Base-by-base conservation (phyloP, 176 grass and related monocot genomes). In the Canna indica region DNA sequence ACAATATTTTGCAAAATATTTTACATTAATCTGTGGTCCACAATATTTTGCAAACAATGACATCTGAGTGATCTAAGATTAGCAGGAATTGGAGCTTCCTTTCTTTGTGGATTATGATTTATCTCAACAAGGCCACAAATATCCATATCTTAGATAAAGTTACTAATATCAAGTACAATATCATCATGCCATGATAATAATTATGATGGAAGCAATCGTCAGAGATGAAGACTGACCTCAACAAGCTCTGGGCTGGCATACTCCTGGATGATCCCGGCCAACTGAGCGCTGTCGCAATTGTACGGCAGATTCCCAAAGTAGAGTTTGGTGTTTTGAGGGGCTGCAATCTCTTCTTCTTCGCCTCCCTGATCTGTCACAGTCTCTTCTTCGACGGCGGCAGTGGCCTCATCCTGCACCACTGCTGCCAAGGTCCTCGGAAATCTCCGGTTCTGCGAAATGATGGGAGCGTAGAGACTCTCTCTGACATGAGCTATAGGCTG, bases 281-380 rank as follows among this genome's bases (percentile, higher is more conserved):
- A 81, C 57, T 76, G 84, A 14, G 94, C 82, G 61, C 94, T 97
- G 84, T 92, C 89, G 74, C 94, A 97, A 59, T 92, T 97, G 80
- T 97, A 97, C 17, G 94, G 89, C 46, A 97, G 76, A 64, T 97
- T 97, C 10, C 94, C 94, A 63, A 97, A 87, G 77, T 97, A 97
- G 0, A 97, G 76, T 60, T 97, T 97, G 26, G 88, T 97, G 35
- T 73, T 65, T 27, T 78, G 68, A 12, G 33, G 8, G 24, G 59
- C 20, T 14, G 31, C 4, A 20, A 24, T 7, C 30, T 46, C 78
- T 25, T 20, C 69, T 17, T 4, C 33, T 5, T 32, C 56, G 36
- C 70, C 45, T 1, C 33, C 59, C 25, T 35, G 53, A 0, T n/a
- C 76, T 31, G 72, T 59, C 11, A 74, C 62, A 5, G 11, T 81